phyloP scores from a whole-genome alignment of 1,139 yeast genomes.

The Zygoascus hellenicus region DNA sequence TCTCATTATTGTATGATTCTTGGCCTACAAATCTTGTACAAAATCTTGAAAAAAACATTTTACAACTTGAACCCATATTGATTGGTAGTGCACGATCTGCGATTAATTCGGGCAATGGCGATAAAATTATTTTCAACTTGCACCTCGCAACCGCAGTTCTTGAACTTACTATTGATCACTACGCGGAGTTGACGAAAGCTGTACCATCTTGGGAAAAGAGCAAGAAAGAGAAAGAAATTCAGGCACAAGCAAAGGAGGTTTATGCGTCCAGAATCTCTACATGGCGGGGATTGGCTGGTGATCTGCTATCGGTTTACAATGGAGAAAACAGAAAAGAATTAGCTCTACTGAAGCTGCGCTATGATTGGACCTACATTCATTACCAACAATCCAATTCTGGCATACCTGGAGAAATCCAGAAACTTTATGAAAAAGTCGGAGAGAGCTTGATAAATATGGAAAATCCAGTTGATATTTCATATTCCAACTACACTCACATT shows the following conservation, averaged over 20 bases:
- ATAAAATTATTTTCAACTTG: constrained; percentile 5
- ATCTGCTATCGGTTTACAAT: constrained; percentile 14
- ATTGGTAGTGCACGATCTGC: constrained; percentile 12
- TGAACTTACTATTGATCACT: constrained; percentile 54
- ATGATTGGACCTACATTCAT: constrained; percentile 40
- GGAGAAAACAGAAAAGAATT: background rate
- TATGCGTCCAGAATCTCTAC: background rate
- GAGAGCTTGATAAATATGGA: constrained; percentile 14
- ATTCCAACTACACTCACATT: constrained; percentile 40
- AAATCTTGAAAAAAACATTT: constrained; percentile 19
- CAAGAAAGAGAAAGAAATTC: constrained; percentile 11
- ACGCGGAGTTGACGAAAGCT: constrained; percentile 18
- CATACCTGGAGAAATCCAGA: constrained; percentile 28
- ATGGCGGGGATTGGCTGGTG: constrained; percentile 25
- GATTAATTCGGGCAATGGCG: constrained; percentile 10
- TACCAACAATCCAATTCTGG: constrained; percentile 35
- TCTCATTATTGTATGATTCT: constrained; percentile 17
- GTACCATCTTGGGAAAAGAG: constrained; percentile 16
- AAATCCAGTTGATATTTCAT: constrained; percentile 12
- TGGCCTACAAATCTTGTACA: constrained; percentile 27
- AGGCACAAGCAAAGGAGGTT: background rate
- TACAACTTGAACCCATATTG: constrained; percentile 21
- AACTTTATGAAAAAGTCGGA: constrained; percentile 23
- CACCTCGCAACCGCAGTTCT: constrained; percentile 37
- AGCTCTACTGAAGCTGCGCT: constrained; percentile 23